Base-by-base conservation (phyloP, 2,329 filamentous ascomycete species). In the Colletotrichum cordylinicola region DNA sequence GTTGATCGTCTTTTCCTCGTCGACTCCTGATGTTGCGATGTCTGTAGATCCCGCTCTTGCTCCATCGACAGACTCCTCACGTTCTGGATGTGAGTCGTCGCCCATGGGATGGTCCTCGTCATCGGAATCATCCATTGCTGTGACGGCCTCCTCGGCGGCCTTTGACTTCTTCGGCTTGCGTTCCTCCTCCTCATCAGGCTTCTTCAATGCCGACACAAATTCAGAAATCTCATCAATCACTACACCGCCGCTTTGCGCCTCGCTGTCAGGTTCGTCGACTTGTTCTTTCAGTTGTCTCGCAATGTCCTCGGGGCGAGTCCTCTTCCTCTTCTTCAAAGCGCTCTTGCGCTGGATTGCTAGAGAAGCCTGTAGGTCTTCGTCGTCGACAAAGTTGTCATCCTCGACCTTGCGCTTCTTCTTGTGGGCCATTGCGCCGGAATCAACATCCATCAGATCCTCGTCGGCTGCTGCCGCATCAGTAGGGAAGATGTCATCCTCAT, bases 221-320 rank as follows among this genome's bases (percentile, higher is more conserved):
- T 98, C 96, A 0, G 96, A 96, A 1, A 96, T 98, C 82, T 98
- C 97, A 76, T 98, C 96, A 73, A 99, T 96, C n/a, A 98, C 91
- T 2, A 99, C 88, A 2, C 96, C 96, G 35, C 85, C 86, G 31
- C 81, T 83, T 8, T 81, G 80, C 3, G 87, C 88, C 39, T 87
- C 86, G 67, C 90, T 88, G 56, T 89, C 88, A 12, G 85, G 81
- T 5, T 91, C 87, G 1, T 90, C 86, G 29, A 90, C 90, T 66
- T 93, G 92, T 35, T 93, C 90, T 24, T 92, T 93, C 52, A 99
- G 87, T 81, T 97, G 94, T 78, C 93, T 92, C 21, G 95, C 96
- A 77, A 99, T 89, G 79, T 98, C 97, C 82, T 97, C 95, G 0
- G 96, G 96, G 43, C 94, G 93, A 35, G 91, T 90, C 86, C 93